Percentiles rank a stretch among this genome's conserved stretches.
phyloP scores from a whole-genome alignment of 352 stramenopile species.

The Pythium aphanidermatum region DNA sequence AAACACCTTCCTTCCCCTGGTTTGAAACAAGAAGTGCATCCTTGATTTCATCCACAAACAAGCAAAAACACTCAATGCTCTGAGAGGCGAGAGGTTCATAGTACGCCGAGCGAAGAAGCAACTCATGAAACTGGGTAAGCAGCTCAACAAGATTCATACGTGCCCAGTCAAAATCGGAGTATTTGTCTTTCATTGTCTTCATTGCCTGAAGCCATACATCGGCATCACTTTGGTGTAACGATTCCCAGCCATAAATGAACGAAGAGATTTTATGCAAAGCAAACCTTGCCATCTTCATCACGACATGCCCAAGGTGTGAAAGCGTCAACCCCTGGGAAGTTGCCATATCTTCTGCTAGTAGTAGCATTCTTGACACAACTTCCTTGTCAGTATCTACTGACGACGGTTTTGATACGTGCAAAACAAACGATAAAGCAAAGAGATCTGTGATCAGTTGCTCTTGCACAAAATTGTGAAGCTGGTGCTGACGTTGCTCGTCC shows the following conservation, averaged over 20 bases:
- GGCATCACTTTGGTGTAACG: neutral
- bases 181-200: slow-evolving; percentile 59
- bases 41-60: slow-evolving; percentile 49
- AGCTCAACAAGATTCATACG: slow-evolving; percentile 57
- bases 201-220: slow-evolving; percentile 37
- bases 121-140: slow-evolving; percentile 50
- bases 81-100: slow-evolving; percentile 40
- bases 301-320: slow-evolving; percentile 52
- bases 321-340: slow-evolving; percentile 32
- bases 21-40: slow-evolving; percentile 23
- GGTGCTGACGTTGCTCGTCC: neutral
- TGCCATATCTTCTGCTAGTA: slow-evolving; percentile 40
- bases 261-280: slow-evolving; percentile 46
- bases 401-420: slow-evolving; percentile 16
- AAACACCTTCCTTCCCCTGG: neutral
- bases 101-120: slow-evolving; percentile 35
- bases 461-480: slow-evolving; percentile 17
- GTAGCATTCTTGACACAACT: slow-evolving; percentile 36
- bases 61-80: slow-evolving; percentile 56
- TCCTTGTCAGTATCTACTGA: slow-evolving; percentile 8
- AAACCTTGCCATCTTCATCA: slow-evolving; percentile 65
- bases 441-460: slow-evolving; percentile 67
- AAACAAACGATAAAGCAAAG: slow-evolving; percentile 63
- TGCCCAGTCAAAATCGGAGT: slow-evolving; percentile 55
- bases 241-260: neutral